phyloP scores from a whole-genome alignment of 352 stramenopile species.

The Pythium myriotylum region DNA sequence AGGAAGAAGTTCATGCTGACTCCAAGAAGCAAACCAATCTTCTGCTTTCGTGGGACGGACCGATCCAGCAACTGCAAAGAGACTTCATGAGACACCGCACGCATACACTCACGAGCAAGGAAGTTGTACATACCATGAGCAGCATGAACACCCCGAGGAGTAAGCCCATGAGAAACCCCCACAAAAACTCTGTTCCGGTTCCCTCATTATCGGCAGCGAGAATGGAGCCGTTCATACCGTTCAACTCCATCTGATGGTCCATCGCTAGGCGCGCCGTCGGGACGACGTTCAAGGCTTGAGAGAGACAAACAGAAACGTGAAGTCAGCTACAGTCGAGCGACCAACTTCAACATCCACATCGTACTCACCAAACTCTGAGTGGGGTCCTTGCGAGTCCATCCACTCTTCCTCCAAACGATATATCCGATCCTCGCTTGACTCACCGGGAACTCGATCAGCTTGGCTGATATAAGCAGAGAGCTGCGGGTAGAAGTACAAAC shows the following conservation, averaged over 20 bases:
- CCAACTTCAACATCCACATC: not conserved
- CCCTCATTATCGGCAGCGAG: conserved; percentile 87
- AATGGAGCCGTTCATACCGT: conserved; percentile 81
- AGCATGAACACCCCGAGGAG: conserved; percentile 90
- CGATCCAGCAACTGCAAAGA: conserved; percentile 71
- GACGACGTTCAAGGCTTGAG: conserved; percentile 78
- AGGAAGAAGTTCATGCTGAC: conserved; percentile 91
- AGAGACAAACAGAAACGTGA: not conserved
- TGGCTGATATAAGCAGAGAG: conserved; percentile 85
- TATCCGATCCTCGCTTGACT: conserved; percentile 87
- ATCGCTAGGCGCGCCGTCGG: conserved; percentile 68
- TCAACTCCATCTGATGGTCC: conserved; percentile 87
- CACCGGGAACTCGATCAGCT: conserved; percentile 67
- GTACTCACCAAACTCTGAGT: conserved; percentile 86
- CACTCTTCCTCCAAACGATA: conserved; percentile 88
- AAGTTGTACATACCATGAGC: conserved; percentile 63
- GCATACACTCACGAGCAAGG: not conserved
- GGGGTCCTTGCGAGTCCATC: conserved; percentile 85
- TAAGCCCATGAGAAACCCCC: conserved; percentile 87
- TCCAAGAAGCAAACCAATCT: conserved; percentile 80
- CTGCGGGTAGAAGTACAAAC: conserved; percentile 87
- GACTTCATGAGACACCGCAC: not conserved
- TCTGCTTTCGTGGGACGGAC: conserved; percentile 86
- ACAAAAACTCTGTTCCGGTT: conserved; percentile 87
- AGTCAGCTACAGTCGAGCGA: not conserved